A percentile compares a stretch with the other conserved stretches of the same genome.
These are phyloP conservation scores for Backusella morwellensis DNA, from an alignment of 192 early-diverging fungal species.

Conservation along the genomic window DNA sequence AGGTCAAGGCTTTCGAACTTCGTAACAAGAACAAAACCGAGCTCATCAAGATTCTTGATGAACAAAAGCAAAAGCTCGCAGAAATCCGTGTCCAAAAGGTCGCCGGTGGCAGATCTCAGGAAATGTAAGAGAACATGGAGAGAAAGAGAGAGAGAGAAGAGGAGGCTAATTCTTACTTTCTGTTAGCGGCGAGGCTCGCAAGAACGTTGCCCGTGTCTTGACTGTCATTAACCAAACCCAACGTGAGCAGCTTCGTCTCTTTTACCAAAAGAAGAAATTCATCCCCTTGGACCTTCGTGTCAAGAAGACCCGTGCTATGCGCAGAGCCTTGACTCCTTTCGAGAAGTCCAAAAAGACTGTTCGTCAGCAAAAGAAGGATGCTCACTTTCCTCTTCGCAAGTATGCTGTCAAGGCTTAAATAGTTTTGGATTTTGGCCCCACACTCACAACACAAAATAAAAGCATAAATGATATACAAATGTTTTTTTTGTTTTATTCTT, in stretches of 20 bases:
- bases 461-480: not conserved
- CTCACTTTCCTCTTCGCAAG: slow-evolving; percentile 90
- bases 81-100: slow-evolving; percentile 94
- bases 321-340: slow-evolving; percentile 84
- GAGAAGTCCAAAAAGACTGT: slow-evolving; percentile 82
- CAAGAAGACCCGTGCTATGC: slow-evolving; percentile 98
- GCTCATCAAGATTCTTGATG: slow-evolving; percentile 86
- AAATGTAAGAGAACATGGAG: slow-evolving; percentile 59
- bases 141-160: slow-evolving; percentile 1
- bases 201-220: slow-evolving; percentile 90
- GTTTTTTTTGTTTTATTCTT: not conserved
- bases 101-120: slow-evolving; percentile 80
- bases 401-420: slow-evolving; percentile 84
- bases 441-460: not conserved
- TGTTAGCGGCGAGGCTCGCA: slow-evolving; percentile 72
- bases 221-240: slow-evolving; percentile 95
- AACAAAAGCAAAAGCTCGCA: slow-evolving; percentile 93
- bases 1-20: slow-evolving; percentile 93
- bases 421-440: not conserved
- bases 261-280: slow-evolving; percentile 96
- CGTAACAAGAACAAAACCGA: slow-evolving; percentile 93
- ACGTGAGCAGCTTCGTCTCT: slow-evolving; percentile 82
- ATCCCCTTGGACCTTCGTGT: slow-evolving; percentile 93
- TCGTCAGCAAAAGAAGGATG: slow-evolving; percentile 85
- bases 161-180: not conserved